These are phyloP conservation scores for Rhizopus sp. DNA, from an alignment of 371 early-diverging fungal genomes.

Conservation along the genomic window DNA sequence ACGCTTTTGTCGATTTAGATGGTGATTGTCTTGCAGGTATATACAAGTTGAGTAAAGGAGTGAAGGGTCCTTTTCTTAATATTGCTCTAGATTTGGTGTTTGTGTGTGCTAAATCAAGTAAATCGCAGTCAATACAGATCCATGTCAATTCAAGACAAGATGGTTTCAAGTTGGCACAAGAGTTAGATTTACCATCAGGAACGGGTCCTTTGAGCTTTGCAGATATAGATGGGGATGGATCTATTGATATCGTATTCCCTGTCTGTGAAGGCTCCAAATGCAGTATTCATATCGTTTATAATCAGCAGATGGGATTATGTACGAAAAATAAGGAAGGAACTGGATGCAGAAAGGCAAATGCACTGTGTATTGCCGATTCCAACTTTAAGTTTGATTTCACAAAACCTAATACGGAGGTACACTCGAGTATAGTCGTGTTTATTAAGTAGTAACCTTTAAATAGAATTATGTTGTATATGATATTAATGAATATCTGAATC, in stretches of 20 bases:
- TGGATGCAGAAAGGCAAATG: conserved; percentile 61
- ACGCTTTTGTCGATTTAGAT: conserved; percentile 88
- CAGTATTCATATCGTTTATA: conserved; percentile 79
- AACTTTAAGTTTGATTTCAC: conserved; percentile 69
- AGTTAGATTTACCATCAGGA: conserved; percentile 64
- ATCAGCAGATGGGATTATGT: conserved; percentile 83
- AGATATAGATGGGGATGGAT: conserved; percentile 91
- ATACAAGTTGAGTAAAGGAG: neutral
- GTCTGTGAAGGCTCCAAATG: conserved; percentile 60
- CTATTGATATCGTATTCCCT: conserved; percentile 82
- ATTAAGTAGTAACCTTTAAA: neutral
- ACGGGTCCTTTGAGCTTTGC: conserved; percentile 87
- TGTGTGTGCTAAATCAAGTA: conserved; percentile 61
- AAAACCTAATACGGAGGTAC: conserved; percentile 45
- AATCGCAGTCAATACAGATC: conserved; percentile 65
- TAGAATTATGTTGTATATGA: conserved; percentile 55
- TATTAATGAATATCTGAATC: conserved; percentile 41
- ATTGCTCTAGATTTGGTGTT: conserved; percentile 73
- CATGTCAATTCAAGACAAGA: conserved; percentile 70
- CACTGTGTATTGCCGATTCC: conserved; percentile 77
- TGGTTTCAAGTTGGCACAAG: conserved; percentile 63
- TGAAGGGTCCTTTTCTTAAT: too few relatives aligned
- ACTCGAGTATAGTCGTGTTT: neutral
- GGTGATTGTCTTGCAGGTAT: conserved; percentile 88
- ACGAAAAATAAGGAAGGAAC: conserved; percentile 37